Percentiles rank a stretch among this genome's conserved stretches.
Conservation (phyloP, 129 eudicot species). For the Kitagawia praeruptora region DNA sequence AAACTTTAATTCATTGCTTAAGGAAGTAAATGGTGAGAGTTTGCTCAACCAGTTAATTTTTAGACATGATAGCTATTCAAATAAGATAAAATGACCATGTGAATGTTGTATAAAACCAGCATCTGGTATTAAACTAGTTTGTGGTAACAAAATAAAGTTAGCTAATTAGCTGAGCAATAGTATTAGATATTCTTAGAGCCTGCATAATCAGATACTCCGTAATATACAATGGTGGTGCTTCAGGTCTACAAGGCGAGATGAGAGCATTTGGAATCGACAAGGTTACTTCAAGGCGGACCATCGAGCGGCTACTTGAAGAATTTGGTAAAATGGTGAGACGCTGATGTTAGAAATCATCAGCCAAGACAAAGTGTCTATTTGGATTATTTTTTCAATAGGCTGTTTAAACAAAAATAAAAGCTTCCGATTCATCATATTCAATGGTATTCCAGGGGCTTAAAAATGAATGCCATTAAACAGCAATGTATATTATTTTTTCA, state of each 20-base stretch:
- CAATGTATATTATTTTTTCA: neutral
- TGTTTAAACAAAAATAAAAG: neutral
- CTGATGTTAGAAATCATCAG: neutral
- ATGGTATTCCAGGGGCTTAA: neutral
- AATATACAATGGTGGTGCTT: slow-evolving; percentile 7
- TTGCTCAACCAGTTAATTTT: neutral
- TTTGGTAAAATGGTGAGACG: slow-evolving; percentile 15
- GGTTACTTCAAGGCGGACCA: slow-evolving; percentile 40
- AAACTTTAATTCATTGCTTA: neutral
- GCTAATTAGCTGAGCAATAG: neutral
- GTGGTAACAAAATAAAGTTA: too few species aligned
- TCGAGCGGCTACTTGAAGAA: slow-evolving; percentile 53
- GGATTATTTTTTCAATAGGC: neutral
- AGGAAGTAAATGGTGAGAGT: neutral
- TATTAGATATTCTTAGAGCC: neutral
- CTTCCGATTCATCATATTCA: neutral
- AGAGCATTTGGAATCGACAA: slow-evolving; percentile 38
- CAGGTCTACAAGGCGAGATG: slow-evolving; percentile 57
- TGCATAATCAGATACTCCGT: neutral
- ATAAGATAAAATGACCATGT: neutral
- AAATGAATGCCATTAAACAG: neutral
- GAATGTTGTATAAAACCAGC: neutral
- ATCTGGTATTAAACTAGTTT: too few species aligned
- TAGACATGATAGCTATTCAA: neutral
- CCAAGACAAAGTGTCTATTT: neutral